Evolutionary conservation across 2,329 filamentous ascomycete genomes (phyloP).

Genomic region (Pseudocercospora pini-densiflorae): DNA sequence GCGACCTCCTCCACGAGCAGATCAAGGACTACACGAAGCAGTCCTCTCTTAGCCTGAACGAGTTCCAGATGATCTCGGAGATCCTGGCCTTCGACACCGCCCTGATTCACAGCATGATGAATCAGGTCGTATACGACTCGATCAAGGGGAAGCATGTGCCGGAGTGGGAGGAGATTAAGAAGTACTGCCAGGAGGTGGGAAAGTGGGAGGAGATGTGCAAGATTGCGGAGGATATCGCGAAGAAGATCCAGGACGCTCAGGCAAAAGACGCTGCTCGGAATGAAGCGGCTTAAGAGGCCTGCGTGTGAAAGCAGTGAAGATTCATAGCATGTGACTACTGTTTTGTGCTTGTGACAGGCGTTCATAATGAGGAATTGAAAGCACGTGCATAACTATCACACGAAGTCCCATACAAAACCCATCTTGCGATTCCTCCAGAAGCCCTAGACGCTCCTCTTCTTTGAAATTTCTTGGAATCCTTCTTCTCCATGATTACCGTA

Average conservation of each 20-base stretch:
- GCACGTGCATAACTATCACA: not conserved
- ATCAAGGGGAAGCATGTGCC: not conserved
- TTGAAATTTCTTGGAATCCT: too few species aligned
- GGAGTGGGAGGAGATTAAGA: not conserved
- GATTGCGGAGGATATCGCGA: constrained; percentile 1
- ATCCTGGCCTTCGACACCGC: constrained; percentile 8
- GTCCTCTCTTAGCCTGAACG: not conserved
- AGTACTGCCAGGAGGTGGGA: not conserved
- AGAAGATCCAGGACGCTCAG: not conserved
- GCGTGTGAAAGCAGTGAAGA: not conserved
- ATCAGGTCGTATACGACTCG: not conserved
- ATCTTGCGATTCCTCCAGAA: too few species aligned
- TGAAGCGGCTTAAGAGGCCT: not conserved
- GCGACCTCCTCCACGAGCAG: not conserved
- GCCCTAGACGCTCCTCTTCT: too few species aligned
- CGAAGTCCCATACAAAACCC: not conserved
- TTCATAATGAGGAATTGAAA: not conserved
- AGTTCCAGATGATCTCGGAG: constrained; percentile 11
- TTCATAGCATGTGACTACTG: not conserved
- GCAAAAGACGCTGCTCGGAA: not conserved
- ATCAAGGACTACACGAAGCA: constrained; percentile 6
- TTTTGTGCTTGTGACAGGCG: not conserved
- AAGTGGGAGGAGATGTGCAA: constrained; percentile 8
- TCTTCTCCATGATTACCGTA: too few species aligned
- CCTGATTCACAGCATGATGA: constrained; percentile 1